Evolutionary conservation across 805 yeast species (phyloP), one percentile per base, ranked within the genome.

Genomic region (Yarrowia porcina): DNA sequence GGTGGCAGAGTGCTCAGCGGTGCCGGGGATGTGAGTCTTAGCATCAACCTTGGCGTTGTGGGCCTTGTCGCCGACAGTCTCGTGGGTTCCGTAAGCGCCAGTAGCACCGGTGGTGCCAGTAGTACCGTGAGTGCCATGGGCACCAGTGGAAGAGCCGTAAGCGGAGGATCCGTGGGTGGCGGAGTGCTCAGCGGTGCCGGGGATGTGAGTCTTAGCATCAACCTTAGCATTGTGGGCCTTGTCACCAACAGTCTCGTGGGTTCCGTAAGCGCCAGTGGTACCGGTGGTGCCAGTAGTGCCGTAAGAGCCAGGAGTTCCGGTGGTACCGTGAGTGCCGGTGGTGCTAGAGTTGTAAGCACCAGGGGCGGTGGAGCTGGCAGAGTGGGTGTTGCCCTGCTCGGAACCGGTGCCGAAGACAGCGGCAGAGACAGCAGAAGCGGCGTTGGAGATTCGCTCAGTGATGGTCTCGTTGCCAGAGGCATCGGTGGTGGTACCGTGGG

Each of bases 391-490:
- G 21, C 39, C 38, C 56, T 49, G 35, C 44, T 52, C 60, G 17
- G 25, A 33, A 11, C 49, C 47, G 7, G 61, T 39, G 32, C 61
- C 61, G 39, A 56, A 56, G 21, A 56, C 61, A 9, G 61, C 61
- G 5, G 49, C 49, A 28, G 61, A 56, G 6, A 56, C 61, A 12
- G 61, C 61, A 30, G 61, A 56, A 20, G 61, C 61, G 9, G 61
- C 61, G 30, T 56, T 56, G 61, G 61, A 56, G 15, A 56, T 18
- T 23, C 30, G 27, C 38, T 28, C 47, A 11, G 21, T 7, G 11
- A 56, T 12, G 39, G 61, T 39, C 47, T 56, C 61, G 49, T 39
- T 39, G 8, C 23, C 27, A 12, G 38, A 2, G 30, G 3, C 21
- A 13, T 27, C 21, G 8, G 27, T 27, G 18, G 61, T 32, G 18